phyloP scores from a whole-genome alignment of 306 rosid species.

The Hippophae tibetana region DNA sequence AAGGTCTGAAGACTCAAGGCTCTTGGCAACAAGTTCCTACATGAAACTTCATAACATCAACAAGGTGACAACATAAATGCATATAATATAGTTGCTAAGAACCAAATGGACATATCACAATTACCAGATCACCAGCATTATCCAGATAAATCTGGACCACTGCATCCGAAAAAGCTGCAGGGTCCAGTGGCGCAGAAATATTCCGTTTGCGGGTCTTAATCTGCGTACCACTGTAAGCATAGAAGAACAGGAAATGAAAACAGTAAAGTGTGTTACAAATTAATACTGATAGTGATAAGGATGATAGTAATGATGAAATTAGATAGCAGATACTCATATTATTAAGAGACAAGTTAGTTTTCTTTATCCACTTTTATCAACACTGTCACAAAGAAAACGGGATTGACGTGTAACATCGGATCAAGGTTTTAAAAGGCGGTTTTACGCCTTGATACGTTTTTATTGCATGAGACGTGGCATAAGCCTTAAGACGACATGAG shows the following conservation, averaged over 20 bases:
- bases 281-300: neutral
- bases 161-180: constrained; percentile 99
- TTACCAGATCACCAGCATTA: constrained; percentile 99
- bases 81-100: neutral
- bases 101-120: constrained; percentile 12
- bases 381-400: too few species aligned
- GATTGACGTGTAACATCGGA: too few species aligned
- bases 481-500: too few species aligned
- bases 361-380: too few species aligned
- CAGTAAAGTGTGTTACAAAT: neutral
- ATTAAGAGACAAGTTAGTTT: too few species aligned
- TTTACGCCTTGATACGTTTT: neutral
- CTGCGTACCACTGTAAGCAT: constrained; percentile 89
- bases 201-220: constrained; percentile 99
- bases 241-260: constrained; percentile 10
- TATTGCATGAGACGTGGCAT: too few species aligned
- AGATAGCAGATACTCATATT: too few species aligned
- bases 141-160: constrained; percentile 99
- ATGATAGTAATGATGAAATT: too few species aligned
- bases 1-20: constrained; percentile 81
- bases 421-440: too few species aligned
- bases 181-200: constrained; percentile 99
- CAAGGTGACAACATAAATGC: neutral
- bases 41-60: constrained; percentile 11
- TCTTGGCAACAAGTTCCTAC: constrained; percentile 85